These are phyloP conservation scores for Kazachstania psychrophila DNA, from an alignment of 805 yeast genomes.

Conservation along the genomic window DNA sequence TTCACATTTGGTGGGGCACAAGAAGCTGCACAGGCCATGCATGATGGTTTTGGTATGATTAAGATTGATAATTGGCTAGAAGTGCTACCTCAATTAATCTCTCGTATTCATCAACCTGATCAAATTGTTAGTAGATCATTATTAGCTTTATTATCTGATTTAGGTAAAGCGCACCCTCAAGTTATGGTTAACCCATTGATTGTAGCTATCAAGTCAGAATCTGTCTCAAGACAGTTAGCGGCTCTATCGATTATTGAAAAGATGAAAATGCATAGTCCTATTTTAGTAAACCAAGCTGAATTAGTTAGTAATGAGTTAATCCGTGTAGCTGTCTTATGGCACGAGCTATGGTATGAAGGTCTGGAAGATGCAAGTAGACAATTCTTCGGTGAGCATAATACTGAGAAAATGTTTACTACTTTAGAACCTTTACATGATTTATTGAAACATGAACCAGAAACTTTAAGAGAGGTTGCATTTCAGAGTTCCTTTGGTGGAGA, in stretches of 20 bases:
- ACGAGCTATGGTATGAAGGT: slow-evolving; percentile 94
- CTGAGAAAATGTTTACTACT: slow-evolving; percentile 88
- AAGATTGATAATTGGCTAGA: slow-evolving; percentile 87
- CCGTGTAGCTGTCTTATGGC: slow-evolving; percentile 91
- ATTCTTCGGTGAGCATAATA: slow-evolving; percentile 85
- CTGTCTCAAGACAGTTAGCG: slow-evolving; percentile 75
- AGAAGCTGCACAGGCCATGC: slow-evolving; percentile 79
- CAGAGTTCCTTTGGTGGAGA: slow-evolving; percentile 87
- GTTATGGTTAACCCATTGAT: slow-evolving; percentile 88
- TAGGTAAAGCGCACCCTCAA: slow-evolving; percentile 92
- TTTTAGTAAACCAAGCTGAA: slow-evolving; percentile 78
- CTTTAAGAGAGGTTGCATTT: slow-evolving; percentile 80
- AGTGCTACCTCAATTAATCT: slow-evolving; percentile 85
- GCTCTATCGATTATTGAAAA: slow-evolving; percentile 82
- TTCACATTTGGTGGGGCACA: slow-evolving; percentile 85
- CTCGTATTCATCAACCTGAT: slow-evolving; percentile 90
- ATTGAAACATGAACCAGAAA: slow-evolving; percentile 77
- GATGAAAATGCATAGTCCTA: slow-evolving; percentile 76
- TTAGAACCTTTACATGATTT: slow-evolving; percentile 78
- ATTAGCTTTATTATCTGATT: slow-evolving; percentile 65
- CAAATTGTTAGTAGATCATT: slow-evolving; percentile 70
- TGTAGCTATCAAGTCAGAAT: slow-evolving; percentile 88
- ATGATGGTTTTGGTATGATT: slow-evolving; percentile 79
- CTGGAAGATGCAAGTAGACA: slow-evolving; percentile 87
- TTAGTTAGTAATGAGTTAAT: slow-evolving; percentile 82